Percentiles rank a stretch among this genome's conserved stretches.
Evolutionary conservation across 371 early-diverging fungal species (phyloP).

Genomic region (Amoeboaphelidium protococcarum): DNA sequence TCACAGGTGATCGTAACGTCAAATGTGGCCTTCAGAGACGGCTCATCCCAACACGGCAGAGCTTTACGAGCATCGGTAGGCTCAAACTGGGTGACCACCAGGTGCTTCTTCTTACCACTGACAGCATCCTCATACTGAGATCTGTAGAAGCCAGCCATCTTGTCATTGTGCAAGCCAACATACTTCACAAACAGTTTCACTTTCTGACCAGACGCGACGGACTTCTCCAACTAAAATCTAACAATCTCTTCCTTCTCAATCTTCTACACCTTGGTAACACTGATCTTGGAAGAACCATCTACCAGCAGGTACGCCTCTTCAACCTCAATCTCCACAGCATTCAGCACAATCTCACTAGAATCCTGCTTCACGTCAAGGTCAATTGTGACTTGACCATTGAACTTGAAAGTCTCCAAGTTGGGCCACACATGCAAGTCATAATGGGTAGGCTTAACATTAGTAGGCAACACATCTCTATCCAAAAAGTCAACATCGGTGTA

Average conservation of each 20-base stretch:
- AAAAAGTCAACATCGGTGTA: no score
- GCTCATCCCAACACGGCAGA: conserved; percentile 84
- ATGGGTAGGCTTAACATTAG: conserved; percentile 36
- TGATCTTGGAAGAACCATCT: neutral
- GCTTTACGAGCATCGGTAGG: conserved; percentile 62
- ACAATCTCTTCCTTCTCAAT: conserved; percentile 29
- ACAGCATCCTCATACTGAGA: conserved; percentile 29
- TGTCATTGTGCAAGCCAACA: conserved; percentile 40
- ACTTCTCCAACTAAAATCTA: conserved; percentile 22
- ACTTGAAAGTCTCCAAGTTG: conserved; percentile 31
- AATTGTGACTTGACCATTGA: conserved; percentile 29
- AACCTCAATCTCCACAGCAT: neutral
- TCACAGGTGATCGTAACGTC: conserved; percentile 42
- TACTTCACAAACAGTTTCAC: conserved; percentile 27
- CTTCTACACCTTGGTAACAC: neutral
- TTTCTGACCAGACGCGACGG: conserved; percentile 24
- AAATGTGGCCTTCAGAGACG: conserved; percentile 70
- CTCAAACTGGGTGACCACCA: conserved; percentile 76
- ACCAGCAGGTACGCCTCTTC: neutral
- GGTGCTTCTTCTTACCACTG: conserved; percentile 16
- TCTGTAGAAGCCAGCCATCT: conserved; percentile 66
- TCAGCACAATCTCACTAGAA: neutral
- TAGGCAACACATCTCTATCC: conserved; percentile 38
- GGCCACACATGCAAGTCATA: conserved; percentile 42
- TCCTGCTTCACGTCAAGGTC: neutral